These are phyloP conservation scores for Botrytis tulipae DNA, from an alignment of 2,329 filamentous ascomycete species.

Conservation along the genomic window DNA sequence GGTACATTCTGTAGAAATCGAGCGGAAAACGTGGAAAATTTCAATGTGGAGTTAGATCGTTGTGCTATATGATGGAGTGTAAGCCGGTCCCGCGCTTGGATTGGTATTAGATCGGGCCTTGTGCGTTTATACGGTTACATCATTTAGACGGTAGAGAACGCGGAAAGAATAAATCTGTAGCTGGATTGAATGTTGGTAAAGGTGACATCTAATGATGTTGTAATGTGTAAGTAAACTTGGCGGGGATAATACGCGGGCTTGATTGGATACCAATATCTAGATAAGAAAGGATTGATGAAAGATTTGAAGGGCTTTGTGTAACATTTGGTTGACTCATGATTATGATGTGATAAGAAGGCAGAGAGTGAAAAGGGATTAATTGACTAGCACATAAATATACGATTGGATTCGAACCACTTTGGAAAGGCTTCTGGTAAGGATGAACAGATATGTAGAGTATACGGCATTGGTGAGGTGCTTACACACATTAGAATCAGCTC, in stretches of 20 bases:
- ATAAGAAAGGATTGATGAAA: not conserved
- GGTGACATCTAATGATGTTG: not conserved
- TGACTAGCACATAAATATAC: not conserved
- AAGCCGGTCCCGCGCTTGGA: conserved; percentile 1
- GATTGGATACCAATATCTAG: not conserved
- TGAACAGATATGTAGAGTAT: not conserved
- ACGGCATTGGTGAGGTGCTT: not conserved
- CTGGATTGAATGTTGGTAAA: not conserved
- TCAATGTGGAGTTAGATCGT: not conserved
- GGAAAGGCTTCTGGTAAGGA: not conserved
- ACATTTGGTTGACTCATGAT: not conserved
- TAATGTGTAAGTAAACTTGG: not conserved
- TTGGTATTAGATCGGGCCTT: not conserved
- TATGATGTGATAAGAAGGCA: not conserved
- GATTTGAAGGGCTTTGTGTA: not conserved
- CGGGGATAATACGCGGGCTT: not conserved
- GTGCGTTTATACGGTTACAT: not conserved
- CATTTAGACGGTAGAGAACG: not conserved
- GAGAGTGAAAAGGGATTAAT: not conserved
- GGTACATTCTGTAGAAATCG: conserved; percentile 4
- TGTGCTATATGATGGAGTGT: conserved; percentile 13
- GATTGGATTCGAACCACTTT: not conserved
- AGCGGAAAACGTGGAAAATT: conserved; percentile 18
- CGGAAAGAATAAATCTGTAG: not conserved
- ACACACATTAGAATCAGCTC: not conserved